phyloP scores from a whole-genome alignment of 106 monocot species.

The Phalaenopsis aphrodite region DNA sequence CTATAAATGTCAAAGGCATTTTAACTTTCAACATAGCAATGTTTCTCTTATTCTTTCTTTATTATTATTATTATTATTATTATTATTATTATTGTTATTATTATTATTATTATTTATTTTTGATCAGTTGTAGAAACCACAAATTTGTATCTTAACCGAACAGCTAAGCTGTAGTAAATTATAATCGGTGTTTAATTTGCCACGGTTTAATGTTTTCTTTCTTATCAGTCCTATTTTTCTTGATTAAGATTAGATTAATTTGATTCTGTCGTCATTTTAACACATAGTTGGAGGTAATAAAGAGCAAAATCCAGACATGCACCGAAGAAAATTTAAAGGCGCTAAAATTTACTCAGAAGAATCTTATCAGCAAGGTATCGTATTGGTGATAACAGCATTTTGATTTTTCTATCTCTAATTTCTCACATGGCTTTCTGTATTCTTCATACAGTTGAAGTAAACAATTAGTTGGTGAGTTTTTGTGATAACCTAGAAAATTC shows the following conservation, averaged over 20 bases:
- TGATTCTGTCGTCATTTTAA: background rate
- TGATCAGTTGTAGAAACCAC: background rate
- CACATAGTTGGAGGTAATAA: conserved; percentile 62
- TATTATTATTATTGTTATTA: too few species aligned
- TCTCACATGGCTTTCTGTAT: background rate
- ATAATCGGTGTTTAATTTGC: background rate
- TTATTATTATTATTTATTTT: background rate
- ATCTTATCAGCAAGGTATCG: conserved; percentile 70
- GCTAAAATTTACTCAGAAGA: conserved; percentile 54
- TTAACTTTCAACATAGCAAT: background rate
- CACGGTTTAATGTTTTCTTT: background rate
- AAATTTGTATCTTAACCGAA: background rate
- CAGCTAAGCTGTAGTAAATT: background rate
- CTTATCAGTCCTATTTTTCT: background rate
- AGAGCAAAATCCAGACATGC: conserved; percentile 48
- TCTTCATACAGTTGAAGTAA: background rate
- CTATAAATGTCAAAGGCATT: background rate
- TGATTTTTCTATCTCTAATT: background rate
- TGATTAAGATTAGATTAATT: background rate
- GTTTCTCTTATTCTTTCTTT: background rate
- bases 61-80: background rate
- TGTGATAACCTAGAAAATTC: background rate
- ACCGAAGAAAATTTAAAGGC: conserved; percentile 41
- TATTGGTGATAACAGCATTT: background rate
- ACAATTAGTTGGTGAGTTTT: background rate